phyloP scores from a whole-genome alignment of 2,329 filamentous ascomycete species.

The Paraphoma chrysanthemicola region DNA sequence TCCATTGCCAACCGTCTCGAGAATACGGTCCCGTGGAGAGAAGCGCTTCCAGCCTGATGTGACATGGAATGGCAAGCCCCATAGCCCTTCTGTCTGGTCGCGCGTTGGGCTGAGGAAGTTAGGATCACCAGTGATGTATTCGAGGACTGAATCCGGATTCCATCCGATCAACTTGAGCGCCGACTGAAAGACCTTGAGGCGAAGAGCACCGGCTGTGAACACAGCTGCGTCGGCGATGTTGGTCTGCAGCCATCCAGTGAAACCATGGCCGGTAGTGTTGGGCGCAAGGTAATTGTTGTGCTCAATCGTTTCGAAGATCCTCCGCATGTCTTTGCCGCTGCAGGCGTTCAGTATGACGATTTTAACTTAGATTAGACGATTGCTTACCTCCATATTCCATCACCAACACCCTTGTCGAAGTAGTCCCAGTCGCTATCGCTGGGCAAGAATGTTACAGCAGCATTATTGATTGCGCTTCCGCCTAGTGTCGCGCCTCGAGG shows the following conservation, averaged over 20 bases:
- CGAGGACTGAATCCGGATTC: constrained; percentile 18
- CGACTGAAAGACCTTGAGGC: constrained; percentile 16
- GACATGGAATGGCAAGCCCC: constrained; percentile 43
- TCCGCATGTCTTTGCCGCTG: constrained; percentile 21
- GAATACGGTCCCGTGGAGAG: constrained; percentile 21
- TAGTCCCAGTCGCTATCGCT: constrained; percentile 28
- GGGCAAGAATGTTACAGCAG: constrained; percentile 20
- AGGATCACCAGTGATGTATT: constrained; percentile 20
- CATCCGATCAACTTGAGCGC: constrained; percentile 19
- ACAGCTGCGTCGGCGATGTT: constrained; percentile 17
- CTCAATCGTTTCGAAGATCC: constrained; percentile 24
- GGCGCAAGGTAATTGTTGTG: constrained; percentile 23
- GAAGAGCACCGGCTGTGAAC: constrained; percentile 6
- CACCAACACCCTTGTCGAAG: constrained; percentile 21
- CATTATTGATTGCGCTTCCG: constrained; percentile 25
- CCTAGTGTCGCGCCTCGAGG: constrained; percentile 24
- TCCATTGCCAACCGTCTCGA: constrained; percentile 15
- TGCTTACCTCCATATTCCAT: constrained; percentile 22
- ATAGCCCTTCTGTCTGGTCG: constrained; percentile 44
- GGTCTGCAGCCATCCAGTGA: constrained; percentile 25
- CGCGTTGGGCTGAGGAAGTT: constrained; percentile 21
- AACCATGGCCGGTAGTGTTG: constrained; percentile 25
- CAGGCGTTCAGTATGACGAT: neutral
- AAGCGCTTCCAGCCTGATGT: constrained; percentile 21
- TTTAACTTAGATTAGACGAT: neutral